Evolutionary conservation across 371 early-diverging fungal species (phyloP).

Genomic region (Mucor mucedo): DNA sequence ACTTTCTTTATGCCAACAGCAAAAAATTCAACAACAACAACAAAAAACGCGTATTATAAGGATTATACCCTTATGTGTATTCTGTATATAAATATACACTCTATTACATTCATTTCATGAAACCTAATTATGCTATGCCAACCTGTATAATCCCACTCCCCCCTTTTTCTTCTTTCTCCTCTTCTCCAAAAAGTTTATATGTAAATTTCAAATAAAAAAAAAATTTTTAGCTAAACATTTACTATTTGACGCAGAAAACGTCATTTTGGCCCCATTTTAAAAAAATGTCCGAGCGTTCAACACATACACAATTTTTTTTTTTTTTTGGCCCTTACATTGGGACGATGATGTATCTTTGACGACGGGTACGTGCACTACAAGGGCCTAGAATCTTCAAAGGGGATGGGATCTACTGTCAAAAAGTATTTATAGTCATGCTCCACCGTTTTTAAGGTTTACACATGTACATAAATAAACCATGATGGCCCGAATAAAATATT

Average conservation of each 20-base stretch:
- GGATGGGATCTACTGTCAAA: conserved; percentile 1
- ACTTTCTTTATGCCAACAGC: no score
- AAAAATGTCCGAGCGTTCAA: conserved; percentile 1
- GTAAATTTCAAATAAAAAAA: neutral
- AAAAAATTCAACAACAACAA: neutral
- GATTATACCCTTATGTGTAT: conserved; percentile 4
- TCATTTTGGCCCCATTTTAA: neutral
- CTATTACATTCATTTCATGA: conserved; percentile 7
- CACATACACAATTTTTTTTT: neutral
- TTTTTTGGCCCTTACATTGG: neutral
- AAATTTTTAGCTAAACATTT: neutral
- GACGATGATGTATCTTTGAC: neutral
- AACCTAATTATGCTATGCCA: neutral
- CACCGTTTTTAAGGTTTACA: neutral
- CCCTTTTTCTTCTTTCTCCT: neutral
- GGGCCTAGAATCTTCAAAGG: neutral
- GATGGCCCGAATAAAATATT: no score
- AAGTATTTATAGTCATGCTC: neutral
- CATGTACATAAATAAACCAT: no score
- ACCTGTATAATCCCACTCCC: neutral
- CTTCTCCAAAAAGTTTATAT: neutral
- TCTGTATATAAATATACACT: conserved; percentile 4
- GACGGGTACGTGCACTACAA: neutral
- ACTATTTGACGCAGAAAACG: neutral
- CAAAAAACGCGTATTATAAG: neutral